Evolutionary conservation across 2,329 filamentous ascomycete species (phyloP), one percentile per base, ranked within the genome.

Genomic region (Metarhizium rileyi): DNA sequence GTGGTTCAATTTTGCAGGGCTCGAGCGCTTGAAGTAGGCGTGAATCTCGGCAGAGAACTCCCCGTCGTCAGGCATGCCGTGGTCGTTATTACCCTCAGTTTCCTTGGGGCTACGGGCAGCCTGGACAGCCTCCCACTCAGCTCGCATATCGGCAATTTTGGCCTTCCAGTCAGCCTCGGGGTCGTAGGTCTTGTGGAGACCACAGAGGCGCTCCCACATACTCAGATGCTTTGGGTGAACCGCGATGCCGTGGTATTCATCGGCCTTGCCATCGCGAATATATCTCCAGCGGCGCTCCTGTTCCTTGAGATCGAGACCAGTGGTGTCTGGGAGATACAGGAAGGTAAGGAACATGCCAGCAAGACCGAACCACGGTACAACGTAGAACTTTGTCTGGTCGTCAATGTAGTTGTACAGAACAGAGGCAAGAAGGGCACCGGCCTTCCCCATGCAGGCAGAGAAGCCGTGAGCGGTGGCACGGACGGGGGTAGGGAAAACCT

Each of bases 381-480:
- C 82, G 67, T 90, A 83, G 74, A 96, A 96, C 67, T 91, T 93
- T 53, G 78, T 85, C 65, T 85, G 81, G 1, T 80, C 84, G 66
- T 81, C 79, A 68, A 96, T 95, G 76, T 96, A 96, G 77, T 91
- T 94, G 82, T 95, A 96, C 44, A 96, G 74, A 3, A 97, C 82
- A 1, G 89, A 84, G 27, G 91, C 90, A 36, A 89, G 76, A 20
- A 97, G 81, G 33, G 91, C 91, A 56, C 91, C 91, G 1, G 87
- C 71, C 71, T 97, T 97, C 63, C 91, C 91, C 49, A 86, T 75
- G 50, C 90, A 91, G 55, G 91, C 91, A n/a, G 87, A 90, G 70
- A 96, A 88, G 50, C 91, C 91, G 75, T 97, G 91, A 47, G 91
- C 91, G 18, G 88, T 90, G 57, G 91, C 91, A 61, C 91, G 90